These are phyloP conservation scores for Nymphaea thermarum DNA, from an alignment of 164 flowering plant genomes.

Conservation along the genomic window DNA sequence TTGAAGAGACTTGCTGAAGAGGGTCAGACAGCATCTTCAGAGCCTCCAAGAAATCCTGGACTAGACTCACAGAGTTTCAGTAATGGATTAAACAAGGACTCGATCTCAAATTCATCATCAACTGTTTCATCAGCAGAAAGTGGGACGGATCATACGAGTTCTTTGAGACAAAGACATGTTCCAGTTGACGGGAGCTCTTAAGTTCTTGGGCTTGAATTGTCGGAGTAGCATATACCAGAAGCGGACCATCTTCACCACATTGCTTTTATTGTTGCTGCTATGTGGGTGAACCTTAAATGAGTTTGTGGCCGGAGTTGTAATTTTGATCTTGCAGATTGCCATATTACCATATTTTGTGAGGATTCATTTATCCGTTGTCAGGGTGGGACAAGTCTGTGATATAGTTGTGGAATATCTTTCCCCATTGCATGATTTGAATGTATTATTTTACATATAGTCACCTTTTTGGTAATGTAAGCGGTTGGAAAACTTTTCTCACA, in stretches of 20 bases:
- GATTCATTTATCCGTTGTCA: neutral
- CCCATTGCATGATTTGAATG: neutral
- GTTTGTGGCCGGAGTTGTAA: constrained; percentile 4
- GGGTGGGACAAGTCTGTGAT: neutral
- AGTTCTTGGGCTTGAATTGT: neutral
- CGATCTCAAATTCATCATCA: constrained; percentile 27
- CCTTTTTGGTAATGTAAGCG: neutral
- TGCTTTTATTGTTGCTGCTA: constrained; percentile 4
- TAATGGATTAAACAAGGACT: constrained; percentile 14
- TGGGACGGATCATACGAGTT: constrained; percentile 41
- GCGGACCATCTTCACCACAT: constrained; percentile 4
- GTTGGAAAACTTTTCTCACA: too few species aligned
- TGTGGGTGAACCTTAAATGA: neutral
- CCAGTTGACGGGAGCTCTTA: neutral
- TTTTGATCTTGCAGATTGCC: constrained; percentile 1
- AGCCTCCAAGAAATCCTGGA: constrained; percentile 34
- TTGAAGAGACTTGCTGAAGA: constrained; percentile 67
- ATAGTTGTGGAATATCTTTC: neutral
- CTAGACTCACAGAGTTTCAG: constrained; percentile 21
- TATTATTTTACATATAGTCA: neutral
- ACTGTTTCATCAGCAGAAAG: constrained; percentile 28
- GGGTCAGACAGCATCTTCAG: constrained; percentile 42
- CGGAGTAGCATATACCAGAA: neutral
- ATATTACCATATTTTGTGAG: neutral
- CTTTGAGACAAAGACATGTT: constrained; percentile 32